Conservation (phyloP, 2,329 filamentous ascomycete species). For the Sphaerulina musiva region DNA sequence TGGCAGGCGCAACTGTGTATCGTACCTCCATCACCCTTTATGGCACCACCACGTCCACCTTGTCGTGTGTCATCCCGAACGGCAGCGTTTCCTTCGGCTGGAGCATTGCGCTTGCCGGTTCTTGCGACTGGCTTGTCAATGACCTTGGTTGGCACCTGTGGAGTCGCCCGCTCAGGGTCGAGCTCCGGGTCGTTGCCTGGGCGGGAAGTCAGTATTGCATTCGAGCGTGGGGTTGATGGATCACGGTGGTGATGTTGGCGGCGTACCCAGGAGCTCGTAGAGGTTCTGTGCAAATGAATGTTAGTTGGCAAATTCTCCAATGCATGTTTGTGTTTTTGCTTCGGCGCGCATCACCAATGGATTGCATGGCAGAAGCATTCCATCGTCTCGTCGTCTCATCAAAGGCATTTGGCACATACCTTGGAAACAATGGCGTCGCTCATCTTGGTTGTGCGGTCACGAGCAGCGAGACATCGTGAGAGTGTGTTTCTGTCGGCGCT, state of each 20-base stretch:
- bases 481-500: background rate
- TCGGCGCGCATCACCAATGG: background rate
- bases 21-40: conserved; percentile 78
- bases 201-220: conserved; percentile 22
- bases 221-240: conserved; percentile 2
- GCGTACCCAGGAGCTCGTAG: conserved; percentile 93
- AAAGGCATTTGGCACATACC: background rate
- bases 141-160: conserved; percentile 71
- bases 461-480: conserved; percentile 9
- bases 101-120: conserved; percentile 79
- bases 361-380: background rate
- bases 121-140: conserved; percentile 76
- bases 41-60: conserved; percentile 46
- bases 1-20: background rate
- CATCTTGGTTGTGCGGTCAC: conserved; percentile 11
- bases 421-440: conserved; percentile 11
- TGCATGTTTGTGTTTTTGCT: background rate
- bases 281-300: conserved; percentile 62
- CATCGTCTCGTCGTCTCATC: background rate
- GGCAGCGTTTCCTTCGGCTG: conserved; percentile 58
- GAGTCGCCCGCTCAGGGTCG: conserved; percentile 66
- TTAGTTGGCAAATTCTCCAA: conserved; percentile 21
- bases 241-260: conserved; percentile 10
- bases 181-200: conserved; percentile 62
- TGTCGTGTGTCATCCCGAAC: conserved; percentile 34